Evolutionary conservation across 2,329 filamentous ascomycete species (phyloP).

Genomic region (Neodidymelliopsis sp.): DNA sequence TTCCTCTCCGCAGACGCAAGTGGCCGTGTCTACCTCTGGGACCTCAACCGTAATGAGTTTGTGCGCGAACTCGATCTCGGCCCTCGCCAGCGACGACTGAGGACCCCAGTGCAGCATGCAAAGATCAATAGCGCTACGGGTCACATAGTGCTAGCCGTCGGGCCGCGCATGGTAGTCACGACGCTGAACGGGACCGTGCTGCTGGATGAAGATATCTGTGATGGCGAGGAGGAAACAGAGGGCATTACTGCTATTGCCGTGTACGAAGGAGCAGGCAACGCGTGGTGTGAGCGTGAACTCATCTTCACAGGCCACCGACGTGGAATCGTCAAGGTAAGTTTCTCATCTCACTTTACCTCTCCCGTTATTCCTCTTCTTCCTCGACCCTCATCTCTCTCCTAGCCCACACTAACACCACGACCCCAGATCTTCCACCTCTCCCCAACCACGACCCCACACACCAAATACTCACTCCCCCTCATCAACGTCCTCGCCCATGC

Average conservation of each 20-base stretch:
- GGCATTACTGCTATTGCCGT: slow-evolving; percentile 84
- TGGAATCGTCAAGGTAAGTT: slow-evolving; percentile 77
- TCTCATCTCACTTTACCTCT: not conserved
- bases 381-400: not conserved
- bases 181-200: slow-evolving; percentile 87
- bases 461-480: slow-evolving; percentile 74
- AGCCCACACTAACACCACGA: slow-evolving; percentile 34
- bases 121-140: slow-evolving; percentile 90
- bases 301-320: slow-evolving; percentile 87
- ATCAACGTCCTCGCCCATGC: slow-evolving; percentile 83
- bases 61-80: slow-evolving; percentile 72
- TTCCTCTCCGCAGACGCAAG: slow-evolving; percentile 84
- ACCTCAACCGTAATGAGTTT: slow-evolving; percentile 88
- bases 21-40: slow-evolving; percentile 89
- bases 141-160: slow-evolving; percentile 85
- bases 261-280: slow-evolving; percentile 88
- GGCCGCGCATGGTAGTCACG: slow-evolving; percentile 77
- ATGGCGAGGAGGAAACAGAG: slow-evolving; percentile 67
- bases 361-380: not conserved
- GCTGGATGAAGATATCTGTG: slow-evolving; percentile 81
- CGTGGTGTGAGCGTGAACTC: slow-evolving; percentile 87
- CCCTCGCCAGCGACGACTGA: slow-evolving; percentile 28
- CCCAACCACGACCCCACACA: slow-evolving; percentile 61
- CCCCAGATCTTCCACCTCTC: slow-evolving; percentile 66
- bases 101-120: slow-evolving; percentile 68